Conservation (phyloP, 2,329 filamentous ascomycete species). For the Trichothecium roseum region DNA sequence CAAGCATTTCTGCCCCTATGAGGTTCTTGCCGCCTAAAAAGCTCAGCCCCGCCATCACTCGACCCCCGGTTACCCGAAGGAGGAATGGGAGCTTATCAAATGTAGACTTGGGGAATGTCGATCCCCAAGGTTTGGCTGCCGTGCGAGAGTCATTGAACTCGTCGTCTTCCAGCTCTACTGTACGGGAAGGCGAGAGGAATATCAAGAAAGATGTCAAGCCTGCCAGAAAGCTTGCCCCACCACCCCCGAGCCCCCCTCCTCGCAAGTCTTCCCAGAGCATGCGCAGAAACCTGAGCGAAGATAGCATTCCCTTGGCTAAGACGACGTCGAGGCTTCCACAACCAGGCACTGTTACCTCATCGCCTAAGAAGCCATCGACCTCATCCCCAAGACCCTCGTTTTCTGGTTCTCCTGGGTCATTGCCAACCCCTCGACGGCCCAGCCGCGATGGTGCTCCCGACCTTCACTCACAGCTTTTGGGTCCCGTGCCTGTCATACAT, state of each 20-base stretch:
- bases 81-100: constrained; percentile 44
- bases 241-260: constrained; percentile 50
- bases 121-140: constrained; percentile 49
- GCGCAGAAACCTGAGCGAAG: constrained; percentile 17
- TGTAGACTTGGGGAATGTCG: constrained; percentile 32
- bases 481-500: constrained; percentile 46
- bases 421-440: constrained; percentile 33
- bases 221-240: constrained; percentile 30
- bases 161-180: constrained; percentile 62
- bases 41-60: constrained; percentile 42
- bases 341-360: constrained; percentile 3
- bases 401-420: neutral
- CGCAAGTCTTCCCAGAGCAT: constrained; percentile 52
- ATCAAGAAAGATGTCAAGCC: constrained; percentile 30
- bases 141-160: constrained; percentile 62
- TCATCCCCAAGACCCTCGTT: neutral
- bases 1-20: constrained; percentile 43
- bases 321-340: no score
- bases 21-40: constrained; percentile 39
- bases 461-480: constrained; percentile 44
- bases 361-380: constrained; percentile 10
- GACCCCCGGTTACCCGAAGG: constrained; percentile 51
- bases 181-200: constrained; percentile 39
- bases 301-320: constrained; percentile 6
- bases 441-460: constrained; percentile 59